Evolutionary conservation across 139 green algal species (phyloP).

Genomic region (Pleodorina starrii): DNA sequence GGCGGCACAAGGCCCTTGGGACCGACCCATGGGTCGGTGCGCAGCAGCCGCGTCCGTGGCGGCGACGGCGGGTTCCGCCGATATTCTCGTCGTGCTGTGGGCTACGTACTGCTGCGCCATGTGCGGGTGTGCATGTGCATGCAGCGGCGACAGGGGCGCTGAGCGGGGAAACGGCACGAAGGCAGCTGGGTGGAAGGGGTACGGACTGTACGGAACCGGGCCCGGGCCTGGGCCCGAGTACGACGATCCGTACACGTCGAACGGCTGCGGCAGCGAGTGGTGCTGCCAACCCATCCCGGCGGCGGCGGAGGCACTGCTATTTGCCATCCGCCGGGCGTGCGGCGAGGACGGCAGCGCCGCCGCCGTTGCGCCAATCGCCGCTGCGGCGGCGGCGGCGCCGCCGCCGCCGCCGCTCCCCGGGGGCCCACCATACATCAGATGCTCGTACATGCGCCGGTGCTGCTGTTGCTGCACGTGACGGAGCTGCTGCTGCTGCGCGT

Average conservation of each 20-base stretch:
- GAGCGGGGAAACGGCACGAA: neutral
- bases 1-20: neutral
- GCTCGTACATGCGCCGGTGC: neutral
- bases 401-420: neutral
- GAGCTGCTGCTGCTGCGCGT: slow-evolving; percentile 38
- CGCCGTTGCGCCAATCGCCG: neutral
- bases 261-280: neutral
- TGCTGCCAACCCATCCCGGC: neutral
- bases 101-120: too few relatives aligned
- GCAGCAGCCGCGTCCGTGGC: too few relatives aligned
- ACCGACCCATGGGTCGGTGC: neutral
- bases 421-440: neutral
- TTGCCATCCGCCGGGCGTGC: neutral
- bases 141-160: neutral
- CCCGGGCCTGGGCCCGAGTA: neutral
- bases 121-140: neutral
- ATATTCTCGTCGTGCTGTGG: neutral
- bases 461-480: slow-evolving; percentile 3
- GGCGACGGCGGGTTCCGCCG: too few relatives aligned
- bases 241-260: neutral
- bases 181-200: neutral
- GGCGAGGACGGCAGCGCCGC: neutral
- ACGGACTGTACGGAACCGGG: neutral
- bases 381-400: neutral
- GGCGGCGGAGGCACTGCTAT: neutral